Base-by-base conservation (phyloP, 2,329 filamentous ascomycete genomes). In the Cladosporium cucumerinum region DNA sequence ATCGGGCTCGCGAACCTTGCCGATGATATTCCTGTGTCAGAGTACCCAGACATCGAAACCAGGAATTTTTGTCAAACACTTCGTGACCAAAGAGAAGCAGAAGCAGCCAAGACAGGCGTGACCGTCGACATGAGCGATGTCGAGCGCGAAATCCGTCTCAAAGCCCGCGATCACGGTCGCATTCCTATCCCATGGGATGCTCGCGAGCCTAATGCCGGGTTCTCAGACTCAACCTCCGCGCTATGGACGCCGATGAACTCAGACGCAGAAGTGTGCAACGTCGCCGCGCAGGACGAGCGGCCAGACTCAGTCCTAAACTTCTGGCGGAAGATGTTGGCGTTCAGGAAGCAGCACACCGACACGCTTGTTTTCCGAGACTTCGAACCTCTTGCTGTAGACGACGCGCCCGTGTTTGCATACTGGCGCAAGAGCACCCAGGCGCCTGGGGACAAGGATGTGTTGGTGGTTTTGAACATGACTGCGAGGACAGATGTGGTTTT, bases 111-210 rank as follows among this genome's bases (percentile, higher is more conserved):
- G 60, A 52, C 60, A 36, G 55, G 36, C 28, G 49, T 11, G 2
- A 28, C 16, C 16, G 68, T 73, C 26, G 73, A 75, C 6, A 74
- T 72, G 59, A 71, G 72, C 57, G 72, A 72, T 28, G 83, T 82
- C 0, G 81, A 83, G 69, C 74, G 77, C 8, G 80, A 84, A 48
- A 78, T 87, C 68, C 84, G 84, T 66, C 79, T 81, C 68, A 87
- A 86, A 73, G 86, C 84, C 5, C 74, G 89, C 34, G 90, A 92
- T 75, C 90, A 92, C 74, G 86, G 85, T 10, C 82, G 89, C 52
- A 86, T 87, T 0, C 88, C 89, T 0, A 87, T 92, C 74, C 88
- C 90, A 72, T 92, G 89, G 89, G 81, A 87, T 65, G 72, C 28
- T 8, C 14, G 75, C 26, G 78, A 57, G 39, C n/a, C 26, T 18